Percentiles rank a stretch among this genome's conserved stretches.
phyloP scores from a whole-genome alignment of 345 rosid genomes.

The Mangifera indica region DNA sequence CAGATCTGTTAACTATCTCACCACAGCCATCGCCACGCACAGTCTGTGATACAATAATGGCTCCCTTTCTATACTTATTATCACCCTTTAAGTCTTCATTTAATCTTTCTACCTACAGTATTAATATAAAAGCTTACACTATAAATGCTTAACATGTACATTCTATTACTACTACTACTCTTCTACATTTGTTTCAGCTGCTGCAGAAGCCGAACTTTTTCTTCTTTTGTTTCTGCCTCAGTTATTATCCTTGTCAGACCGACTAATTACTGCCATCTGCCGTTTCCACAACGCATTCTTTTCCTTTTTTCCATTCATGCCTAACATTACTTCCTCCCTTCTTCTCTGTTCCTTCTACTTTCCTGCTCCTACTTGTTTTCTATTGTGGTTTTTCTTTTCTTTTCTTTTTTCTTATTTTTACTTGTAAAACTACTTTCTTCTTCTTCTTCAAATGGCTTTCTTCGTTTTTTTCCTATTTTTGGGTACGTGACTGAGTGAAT shows the following conservation, averaged over 20 bases:
- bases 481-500: slow-evolving; percentile 1
- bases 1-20: slow-evolving; percentile 10
- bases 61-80: slow-evolving; percentile 27
- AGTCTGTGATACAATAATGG: slow-evolving; percentile 28
- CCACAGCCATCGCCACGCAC: slow-evolving; percentile 15
- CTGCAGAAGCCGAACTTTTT: slow-evolving; percentile 24
- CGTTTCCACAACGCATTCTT: slow-evolving; percentile 27
- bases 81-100: slow-evolving; percentile 8
- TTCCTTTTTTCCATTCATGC: slow-evolving; percentile 31
- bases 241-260: slow-evolving; percentile 62
- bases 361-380: slow-evolving; percentile 3
- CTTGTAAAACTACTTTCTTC: too few species aligned
- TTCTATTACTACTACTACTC: slow-evolving; percentile 21
- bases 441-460: slow-evolving; percentile 19
- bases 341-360: slow-evolving; percentile 25
- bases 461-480: not conserved
- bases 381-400: not conserved
- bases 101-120: slow-evolving; percentile 13
- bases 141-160: not conserved
- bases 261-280: slow-evolving; percentile 62
- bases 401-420: not conserved
- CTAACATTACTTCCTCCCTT: slow-evolving; percentile 34
- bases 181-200: slow-evolving; percentile 24
- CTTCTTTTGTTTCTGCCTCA: slow-evolving; percentile 20
- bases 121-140: not conserved